Evolutionary conservation across 768 basidiomycete genomes (phyloP).

Genomic region (Boletus patriciae): DNA sequence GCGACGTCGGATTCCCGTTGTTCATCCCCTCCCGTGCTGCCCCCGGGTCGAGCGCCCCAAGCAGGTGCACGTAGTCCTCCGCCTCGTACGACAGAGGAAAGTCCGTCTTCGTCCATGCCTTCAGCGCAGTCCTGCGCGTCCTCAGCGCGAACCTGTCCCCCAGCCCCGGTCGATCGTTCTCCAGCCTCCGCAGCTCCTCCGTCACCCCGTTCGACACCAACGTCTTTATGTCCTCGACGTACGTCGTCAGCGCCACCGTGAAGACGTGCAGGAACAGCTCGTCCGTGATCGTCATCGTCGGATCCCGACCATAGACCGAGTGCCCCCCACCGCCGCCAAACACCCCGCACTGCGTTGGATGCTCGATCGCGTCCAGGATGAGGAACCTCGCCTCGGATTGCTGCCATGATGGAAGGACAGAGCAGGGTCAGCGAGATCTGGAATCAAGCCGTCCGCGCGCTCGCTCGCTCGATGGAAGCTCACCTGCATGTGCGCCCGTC

Average conservation of each 20-base stretch:
- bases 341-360: background rate
- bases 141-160: too few species aligned
- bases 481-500: background rate
- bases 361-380: background rate
- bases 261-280: background rate
- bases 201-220: background rate
- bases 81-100: background rate
- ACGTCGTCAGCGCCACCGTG: background rate
- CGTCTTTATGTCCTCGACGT: background rate
- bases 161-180: too few species aligned
- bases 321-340: too few species aligned
- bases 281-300: background rate
- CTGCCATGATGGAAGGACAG: background rate
- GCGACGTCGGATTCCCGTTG: too few species aligned
- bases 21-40: too few species aligned
- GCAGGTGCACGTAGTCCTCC: too few species aligned
- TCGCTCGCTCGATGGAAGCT: too few species aligned
- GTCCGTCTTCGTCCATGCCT: background rate
- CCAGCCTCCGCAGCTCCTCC: too few species aligned
- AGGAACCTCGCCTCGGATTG: background rate
- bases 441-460: too few species aligned
- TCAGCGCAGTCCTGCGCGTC: background rate
- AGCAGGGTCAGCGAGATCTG: too few species aligned
- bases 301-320: too few species aligned
- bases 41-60: too few species aligned